These are phyloP conservation scores for Acacia concinna DNA, from an alignment of 331 rosid species.

Conservation along the genomic window DNA sequence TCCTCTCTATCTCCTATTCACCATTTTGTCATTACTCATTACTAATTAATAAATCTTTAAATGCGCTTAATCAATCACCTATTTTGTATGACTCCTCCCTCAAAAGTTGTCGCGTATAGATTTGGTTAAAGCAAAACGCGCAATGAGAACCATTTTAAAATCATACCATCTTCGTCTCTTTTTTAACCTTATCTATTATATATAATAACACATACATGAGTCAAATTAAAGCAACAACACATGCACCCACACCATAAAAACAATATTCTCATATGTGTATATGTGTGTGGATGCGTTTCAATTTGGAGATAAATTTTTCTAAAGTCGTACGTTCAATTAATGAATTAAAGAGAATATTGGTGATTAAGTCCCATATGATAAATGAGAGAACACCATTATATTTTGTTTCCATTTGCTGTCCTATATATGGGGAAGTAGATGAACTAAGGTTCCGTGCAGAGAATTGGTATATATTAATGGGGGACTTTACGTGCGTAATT, in stretches of 20 bases:
- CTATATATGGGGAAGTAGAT: too few relatives aligned
- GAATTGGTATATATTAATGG: neutral
- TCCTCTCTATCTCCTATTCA: neutral
- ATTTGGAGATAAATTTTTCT: neutral
- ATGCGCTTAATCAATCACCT: too few relatives aligned
- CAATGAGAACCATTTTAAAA: neutral
- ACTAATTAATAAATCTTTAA: too few relatives aligned
- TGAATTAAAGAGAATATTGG: neutral
- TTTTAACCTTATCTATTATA: neutral
- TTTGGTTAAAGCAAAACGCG: neutral
- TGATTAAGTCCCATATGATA: neutral
- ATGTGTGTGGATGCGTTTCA: neutral
- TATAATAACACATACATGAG: too few relatives aligned
- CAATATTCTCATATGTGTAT: neutral
- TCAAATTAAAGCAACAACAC: neutral
- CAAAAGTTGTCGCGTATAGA: neutral
- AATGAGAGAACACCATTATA: neutral
- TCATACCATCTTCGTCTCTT: neutral
- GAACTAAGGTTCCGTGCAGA: neutral
- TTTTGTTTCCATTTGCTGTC: neutral
- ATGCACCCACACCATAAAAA: neutral
- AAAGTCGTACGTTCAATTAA: neutral
- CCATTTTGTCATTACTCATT: neutral
- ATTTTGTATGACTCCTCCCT: neutral
- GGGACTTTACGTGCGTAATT: neutral